Base-by-base conservation (phyloP, 768 basidiomycete genomes). In the Mycena chlorophos region DNA sequence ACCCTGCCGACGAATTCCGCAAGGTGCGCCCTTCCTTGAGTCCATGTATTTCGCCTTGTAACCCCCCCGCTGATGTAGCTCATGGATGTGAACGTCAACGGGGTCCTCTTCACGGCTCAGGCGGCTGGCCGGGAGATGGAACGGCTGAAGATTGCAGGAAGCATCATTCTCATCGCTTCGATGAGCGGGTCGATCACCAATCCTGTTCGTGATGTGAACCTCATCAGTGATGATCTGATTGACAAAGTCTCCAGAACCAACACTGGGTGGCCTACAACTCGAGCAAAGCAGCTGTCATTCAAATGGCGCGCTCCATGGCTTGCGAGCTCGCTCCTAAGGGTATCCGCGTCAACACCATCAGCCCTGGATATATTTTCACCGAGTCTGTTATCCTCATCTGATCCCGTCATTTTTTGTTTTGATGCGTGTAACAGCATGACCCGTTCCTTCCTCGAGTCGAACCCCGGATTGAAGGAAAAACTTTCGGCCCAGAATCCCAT, bases 241-340 rank as follows among this genome's bases (percentile, higher is more conserved):
- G 25, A 4, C 16, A 5, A 42, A 8, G 19, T 52, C 25, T 54
- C 17, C 59, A 87, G 86, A 78, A 78, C 59, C 85, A 86, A 57
- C 77, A 81, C 17, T 89, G 85, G 85, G 78, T 84, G 31, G 83
- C 85, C 2, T 90, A 90, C 70, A 89, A 88, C 66, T 80, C 82
- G 20, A 84, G 82, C 69, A 91, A 90, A 71, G 76, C 85, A 1
- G 89, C 85, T n/a, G 85, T 91, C n/a, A 58, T 89, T 29, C 89
- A 91, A 71, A 87, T 89, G 85, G 81, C 75, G 3, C 83, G 89
- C 31, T 87, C 84, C 61, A 80, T 91, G 81, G 88, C 87, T 2
- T 87, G 86, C 65, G 89, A 91, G 63, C 78, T 90, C 2, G 88
- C 86, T 3, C 70, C 69, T n/a, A 73, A 83, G 62, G 69, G 74